Percentiles rank a stretch among this genome's conserved stretches.
Evolutionary conservation across 345 rosid species (phyloP).

Genomic region (Leavenworthia alabamica): DNA sequence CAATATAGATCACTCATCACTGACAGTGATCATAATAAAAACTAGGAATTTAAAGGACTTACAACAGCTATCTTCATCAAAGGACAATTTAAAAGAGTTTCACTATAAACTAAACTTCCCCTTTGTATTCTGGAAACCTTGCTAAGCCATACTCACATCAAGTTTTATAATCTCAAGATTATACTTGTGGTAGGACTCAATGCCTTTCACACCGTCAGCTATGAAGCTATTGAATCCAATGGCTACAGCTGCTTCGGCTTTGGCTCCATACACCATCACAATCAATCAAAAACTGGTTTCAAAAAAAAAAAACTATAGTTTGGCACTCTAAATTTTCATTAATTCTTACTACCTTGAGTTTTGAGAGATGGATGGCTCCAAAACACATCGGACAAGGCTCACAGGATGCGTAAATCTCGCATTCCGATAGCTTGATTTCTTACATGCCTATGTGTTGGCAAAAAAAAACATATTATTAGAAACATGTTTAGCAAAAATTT

Average conservation of each 20-base stretch:
- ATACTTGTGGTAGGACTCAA: slow-evolving; percentile 47
- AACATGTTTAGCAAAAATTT: background rate
- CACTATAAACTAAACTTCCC: slow-evolving; percentile 37
- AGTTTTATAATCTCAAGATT: slow-evolving; percentile 62
- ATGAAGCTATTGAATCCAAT: slow-evolving; percentile 67
- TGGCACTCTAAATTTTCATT: background rate
- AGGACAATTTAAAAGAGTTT: background rate
- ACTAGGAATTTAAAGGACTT: no score
- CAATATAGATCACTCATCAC: no score
- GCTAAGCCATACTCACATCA: slow-evolving; percentile 62
- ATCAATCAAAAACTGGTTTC: slow-evolving; percentile 53
- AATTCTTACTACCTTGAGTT: slow-evolving; percentile 43
- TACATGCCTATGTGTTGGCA: slow-evolving; percentile 52
- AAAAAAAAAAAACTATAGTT: background rate
- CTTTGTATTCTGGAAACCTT: slow-evolving; percentile 76
- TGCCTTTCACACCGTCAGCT: slow-evolving; percentile 55
- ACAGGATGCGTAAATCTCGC: slow-evolving; percentile 75
- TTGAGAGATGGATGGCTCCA: slow-evolving; percentile 68
- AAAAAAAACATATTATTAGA: background rate
- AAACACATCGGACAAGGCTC: slow-evolving; percentile 79
- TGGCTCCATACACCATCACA: slow-evolving; percentile 70
- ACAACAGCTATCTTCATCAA: no score
- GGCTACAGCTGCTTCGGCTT: no score
- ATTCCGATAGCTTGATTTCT: slow-evolving; percentile 50
- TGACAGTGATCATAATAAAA: no score